Evolutionary conservation across 805 yeast genomes (phyloP), one percentile per base, ranked within the genome.

Genomic region (Hanseniaspora valbyensis): DNA sequence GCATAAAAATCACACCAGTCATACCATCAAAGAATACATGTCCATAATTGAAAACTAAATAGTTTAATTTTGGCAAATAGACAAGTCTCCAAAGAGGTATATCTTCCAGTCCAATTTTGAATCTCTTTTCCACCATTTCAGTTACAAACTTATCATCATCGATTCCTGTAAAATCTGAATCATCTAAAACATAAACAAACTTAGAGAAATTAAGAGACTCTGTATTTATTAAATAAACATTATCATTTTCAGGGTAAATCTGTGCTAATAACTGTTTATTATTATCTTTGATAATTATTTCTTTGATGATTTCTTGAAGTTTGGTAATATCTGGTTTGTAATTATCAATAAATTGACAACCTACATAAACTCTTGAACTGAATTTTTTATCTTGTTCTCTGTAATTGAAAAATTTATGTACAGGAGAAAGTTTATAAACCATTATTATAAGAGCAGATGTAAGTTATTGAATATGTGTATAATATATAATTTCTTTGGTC

Each of bases 261-360:
- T 46, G 44, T n/a, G 30, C n/a, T 14, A 59, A 55, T 32, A 58
- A 54, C 42, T 57, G 57, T 8, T 56, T 54, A 49, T 59, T 58
- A 30, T 57, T 40, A 24, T 56, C 60, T 21, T 36, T 10, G 55
- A 44, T 45, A 57, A 54, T 33, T 59, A 58, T 28, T 29, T 13
- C 37, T 8, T 39, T 44, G 28, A 41, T 24, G 41, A 48, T 50
- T 52, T 54, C 49, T 18, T 30, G 52, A 45, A 50, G 42, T 14
- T 50, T 36, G 33, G 12, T 14, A 12, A 36, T 18, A 16, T 54
- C 22, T 34, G 28, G 13, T 24, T 26, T 19, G 42, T 25, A 16
- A 30, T 18, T 25, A 21, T 38, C 37, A 4, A 24, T 19, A 7
- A 32, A 26, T 16, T 30, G 25, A 12, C 13, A 12, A 5, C 54